Evolutionary conservation across 371 early-diverging fungal genomes (phyloP).

Genomic region (Mucor velutinosus): DNA sequence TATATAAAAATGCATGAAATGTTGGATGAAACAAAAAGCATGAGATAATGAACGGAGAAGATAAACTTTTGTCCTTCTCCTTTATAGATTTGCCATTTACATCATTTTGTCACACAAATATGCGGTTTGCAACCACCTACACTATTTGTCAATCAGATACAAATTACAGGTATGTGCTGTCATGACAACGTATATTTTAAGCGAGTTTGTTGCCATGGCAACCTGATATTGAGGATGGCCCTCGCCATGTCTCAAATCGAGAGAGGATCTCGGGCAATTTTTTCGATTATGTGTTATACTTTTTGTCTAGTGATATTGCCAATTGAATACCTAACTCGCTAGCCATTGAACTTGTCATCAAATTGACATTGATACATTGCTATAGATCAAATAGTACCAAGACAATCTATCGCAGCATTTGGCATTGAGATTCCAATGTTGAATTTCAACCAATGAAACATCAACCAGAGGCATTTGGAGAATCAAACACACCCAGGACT

Average conservation of each 20-base stretch:
- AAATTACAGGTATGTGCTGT: background rate
- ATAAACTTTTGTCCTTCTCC: background rate
- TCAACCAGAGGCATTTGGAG: background rate
- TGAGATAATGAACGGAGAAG: background rate
- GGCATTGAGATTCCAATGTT: background rate
- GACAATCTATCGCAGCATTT: background rate
- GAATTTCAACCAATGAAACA: background rate
- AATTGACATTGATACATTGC: background rate
- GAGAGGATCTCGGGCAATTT: background rate
- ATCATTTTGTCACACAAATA: background rate
- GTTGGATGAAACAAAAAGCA: background rate
- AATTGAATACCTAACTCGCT: background rate
- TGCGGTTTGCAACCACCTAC: background rate
- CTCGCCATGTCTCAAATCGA: background rate
- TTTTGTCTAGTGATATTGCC: background rate
- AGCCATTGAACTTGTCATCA: background rate
- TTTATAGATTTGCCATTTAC: background rate
- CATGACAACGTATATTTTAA: background rate
- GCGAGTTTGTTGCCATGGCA: background rate
- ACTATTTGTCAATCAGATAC: background rate
- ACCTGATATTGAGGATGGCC: too few species aligned
- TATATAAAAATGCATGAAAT: constrained; percentile 3
- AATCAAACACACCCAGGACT: background rate
- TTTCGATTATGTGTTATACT: background rate
- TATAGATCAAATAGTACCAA: background rate